Percentiles rank a stretch among this genome's conserved stretches.
phyloP scores from a whole-genome alignment of 306 rosid genomes.

The Cicer bijugum region DNA sequence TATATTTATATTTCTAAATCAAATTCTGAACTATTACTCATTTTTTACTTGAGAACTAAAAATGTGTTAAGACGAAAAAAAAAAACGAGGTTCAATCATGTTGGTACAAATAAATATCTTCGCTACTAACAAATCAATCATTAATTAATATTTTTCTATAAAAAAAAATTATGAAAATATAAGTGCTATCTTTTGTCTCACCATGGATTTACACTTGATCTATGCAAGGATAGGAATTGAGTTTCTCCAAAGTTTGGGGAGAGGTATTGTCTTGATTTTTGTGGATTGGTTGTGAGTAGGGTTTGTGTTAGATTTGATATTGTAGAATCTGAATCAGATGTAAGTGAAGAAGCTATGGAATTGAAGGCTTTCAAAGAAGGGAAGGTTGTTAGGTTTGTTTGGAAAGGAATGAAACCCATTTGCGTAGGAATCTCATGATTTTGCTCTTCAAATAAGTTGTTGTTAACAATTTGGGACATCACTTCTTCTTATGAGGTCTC shows the following conservation, averaged over 20 bases:
- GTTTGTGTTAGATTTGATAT: conserved; percentile 61
- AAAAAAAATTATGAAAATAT: not conserved
- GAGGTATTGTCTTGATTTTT: conserved; percentile 55
- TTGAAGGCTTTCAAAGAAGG: conserved; percentile 60
- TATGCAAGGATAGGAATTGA: conserved; percentile 82
- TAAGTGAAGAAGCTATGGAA: conserved; percentile 52
- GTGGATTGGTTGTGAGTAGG: conserved; percentile 58
- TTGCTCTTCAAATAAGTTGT: conserved; percentile 65
- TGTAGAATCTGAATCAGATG: conserved; percentile 53
- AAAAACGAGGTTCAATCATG: no score
- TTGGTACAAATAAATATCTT: no score
- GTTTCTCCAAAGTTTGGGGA: conserved; percentile 54
- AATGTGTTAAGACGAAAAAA: no score
- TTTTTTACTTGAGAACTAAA: no score
- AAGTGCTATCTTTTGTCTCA: conserved; percentile 24
- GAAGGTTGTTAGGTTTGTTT: conserved; percentile 57
- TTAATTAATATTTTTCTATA: no score
- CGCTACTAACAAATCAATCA: no score
- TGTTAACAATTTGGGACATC: conserved; percentile 66
- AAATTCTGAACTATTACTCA: no score
- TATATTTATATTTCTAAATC: no score
- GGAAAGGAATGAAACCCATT: conserved; percentile 71
- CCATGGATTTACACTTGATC: conserved; percentile 80
- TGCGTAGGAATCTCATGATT: conserved; percentile 51
- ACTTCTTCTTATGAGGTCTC: not conserved